These are phyloP conservation scores for Psidium guajava DNA, from an alignment of 345 rosid genomes.

Conservation along the genomic window DNA sequence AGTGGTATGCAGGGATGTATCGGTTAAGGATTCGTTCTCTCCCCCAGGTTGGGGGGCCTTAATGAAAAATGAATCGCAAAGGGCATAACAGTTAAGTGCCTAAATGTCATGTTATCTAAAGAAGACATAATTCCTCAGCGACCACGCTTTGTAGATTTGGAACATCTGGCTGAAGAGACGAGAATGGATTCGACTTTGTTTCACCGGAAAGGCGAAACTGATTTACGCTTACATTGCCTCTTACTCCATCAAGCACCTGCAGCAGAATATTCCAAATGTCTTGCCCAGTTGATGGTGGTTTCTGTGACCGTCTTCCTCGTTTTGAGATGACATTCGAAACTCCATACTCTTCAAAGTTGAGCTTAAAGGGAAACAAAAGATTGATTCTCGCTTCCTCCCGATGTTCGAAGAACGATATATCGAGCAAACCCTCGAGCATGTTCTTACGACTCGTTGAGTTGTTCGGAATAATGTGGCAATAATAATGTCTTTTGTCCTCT, in stretches of 20 bases:
- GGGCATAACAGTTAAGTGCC: background rate
- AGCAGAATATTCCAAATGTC: background rate
- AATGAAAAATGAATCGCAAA: background rate
- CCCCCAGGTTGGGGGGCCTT: background rate
- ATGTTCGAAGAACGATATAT: background rate
- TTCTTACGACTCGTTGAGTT: background rate
- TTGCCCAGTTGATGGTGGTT: background rate
- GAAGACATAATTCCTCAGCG: background rate
- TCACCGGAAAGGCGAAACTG: background rate
- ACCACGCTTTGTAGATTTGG: background rate
- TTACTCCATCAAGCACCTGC: background rate
- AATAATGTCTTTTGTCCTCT: background rate
- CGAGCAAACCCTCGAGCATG: background rate
- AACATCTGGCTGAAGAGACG: accelerated
- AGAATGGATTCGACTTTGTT: background rate
- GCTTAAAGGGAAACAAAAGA: background rate
- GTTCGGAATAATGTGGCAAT: background rate
- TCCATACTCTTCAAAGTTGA: background rate
- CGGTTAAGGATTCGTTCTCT: background rate
- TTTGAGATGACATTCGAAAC: background rate
- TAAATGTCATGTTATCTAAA: background rate
- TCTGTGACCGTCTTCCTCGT: background rate
- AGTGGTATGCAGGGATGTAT: background rate
- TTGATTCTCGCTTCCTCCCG: background rate
- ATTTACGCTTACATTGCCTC: background rate